Percentiles rank a stretch among this genome's conserved stretches.
Evolutionary conservation across 1,284 basidiomycete species (phyloP).

Genomic region (Erythrobasidium hasegawianum): DNA sequence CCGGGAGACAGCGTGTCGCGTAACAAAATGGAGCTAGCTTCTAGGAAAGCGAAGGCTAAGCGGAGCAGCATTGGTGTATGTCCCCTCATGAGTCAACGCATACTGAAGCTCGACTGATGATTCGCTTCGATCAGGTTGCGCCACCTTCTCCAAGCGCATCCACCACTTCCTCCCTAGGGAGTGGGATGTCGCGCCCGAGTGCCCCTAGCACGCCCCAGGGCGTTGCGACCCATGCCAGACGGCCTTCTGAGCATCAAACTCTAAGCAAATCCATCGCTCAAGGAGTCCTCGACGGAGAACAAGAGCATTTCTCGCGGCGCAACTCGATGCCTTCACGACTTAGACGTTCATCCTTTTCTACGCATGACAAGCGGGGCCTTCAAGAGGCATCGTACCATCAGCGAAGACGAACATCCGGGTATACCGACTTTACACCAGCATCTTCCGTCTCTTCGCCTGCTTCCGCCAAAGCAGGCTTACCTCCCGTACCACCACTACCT

Average conservation of each 20-base stretch:
- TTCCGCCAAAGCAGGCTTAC: constrained; percentile 55
- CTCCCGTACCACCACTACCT: not conserved
- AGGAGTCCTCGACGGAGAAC: constrained; percentile 62
- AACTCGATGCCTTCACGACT: constrained; percentile 83
- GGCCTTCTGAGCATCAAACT: constrained; percentile 72
- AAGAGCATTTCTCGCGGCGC: constrained; percentile 56
- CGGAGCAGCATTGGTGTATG: constrained; percentile 35
- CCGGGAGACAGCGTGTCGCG: not conserved
- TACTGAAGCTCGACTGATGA: not conserved
- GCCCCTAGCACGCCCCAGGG: constrained; percentile 57
- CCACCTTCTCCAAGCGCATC: constrained; percentile 77
- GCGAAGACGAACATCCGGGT: constrained; percentile 67
- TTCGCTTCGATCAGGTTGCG: not conserved
- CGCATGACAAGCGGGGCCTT: not conserved
- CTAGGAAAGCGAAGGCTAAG: constrained; percentile 41
- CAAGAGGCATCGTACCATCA: constrained; percentile 53
- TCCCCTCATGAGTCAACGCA: no score
- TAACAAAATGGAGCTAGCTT: constrained; percentile 36
- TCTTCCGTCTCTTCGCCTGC: constrained; percentile 58
- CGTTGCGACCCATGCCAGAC: constrained; percentile 61
- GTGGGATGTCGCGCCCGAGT: constrained; percentile 75
- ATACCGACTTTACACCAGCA: constrained; percentile 60
- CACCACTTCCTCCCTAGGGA: constrained; percentile 81
- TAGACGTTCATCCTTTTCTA: constrained; percentile 70
- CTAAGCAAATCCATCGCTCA: constrained; percentile 65